Evolutionary conservation across 2,329 filamentous ascomycete genomes (phyloP).

Genomic region (Elsinoe batatas): DNA sequence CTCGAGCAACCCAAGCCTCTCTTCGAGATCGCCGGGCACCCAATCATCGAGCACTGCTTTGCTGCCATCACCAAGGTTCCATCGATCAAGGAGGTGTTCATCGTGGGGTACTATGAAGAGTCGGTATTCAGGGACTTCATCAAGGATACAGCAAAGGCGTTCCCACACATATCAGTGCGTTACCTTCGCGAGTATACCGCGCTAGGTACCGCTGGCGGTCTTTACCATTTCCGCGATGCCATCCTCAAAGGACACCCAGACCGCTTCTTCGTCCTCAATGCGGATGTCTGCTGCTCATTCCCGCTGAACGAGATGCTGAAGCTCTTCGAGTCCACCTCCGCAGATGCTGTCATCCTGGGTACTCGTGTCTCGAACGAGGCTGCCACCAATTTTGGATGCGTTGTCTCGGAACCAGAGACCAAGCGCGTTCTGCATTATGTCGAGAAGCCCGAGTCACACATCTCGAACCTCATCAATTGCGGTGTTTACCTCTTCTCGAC

Average conservation of each 20-base stretch:
- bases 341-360: slow-evolving; percentile 90
- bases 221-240: slow-evolving; percentile 98
- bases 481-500: slow-evolving; percentile 96
- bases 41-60: slow-evolving; percentile 97
- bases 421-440: slow-evolving; percentile 97
- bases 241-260: slow-evolving; percentile 94
- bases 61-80: slow-evolving; percentile 83
- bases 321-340: slow-evolving; percentile 88
- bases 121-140: slow-evolving; percentile 96
- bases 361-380: slow-evolving; percentile 85
- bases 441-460: slow-evolving; percentile 95
- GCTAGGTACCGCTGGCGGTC: slow-evolving; percentile 84
- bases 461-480: slow-evolving; percentile 98
- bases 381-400: slow-evolving; percentile 94
- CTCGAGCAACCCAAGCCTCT: slow-evolving; percentile 87
- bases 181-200: slow-evolving; percentile 98
- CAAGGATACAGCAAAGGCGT: slow-evolving; percentile 75
- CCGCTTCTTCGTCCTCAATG: slow-evolving; percentile 93
- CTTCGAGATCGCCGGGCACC: slow-evolving; percentile 95
- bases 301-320: slow-evolving; percentile 91
- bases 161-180: slow-evolving; percentile 80
- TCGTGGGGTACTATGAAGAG: slow-evolving; percentile 99
- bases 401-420: slow-evolving; percentile 86
- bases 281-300: slow-evolving; percentile 98
- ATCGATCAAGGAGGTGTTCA: slow-evolving; percentile 88